Evolutionary conservation across 2,329 filamentous ascomycete species (phyloP).

Genomic region (Didymellaceae sp.): DNA sequence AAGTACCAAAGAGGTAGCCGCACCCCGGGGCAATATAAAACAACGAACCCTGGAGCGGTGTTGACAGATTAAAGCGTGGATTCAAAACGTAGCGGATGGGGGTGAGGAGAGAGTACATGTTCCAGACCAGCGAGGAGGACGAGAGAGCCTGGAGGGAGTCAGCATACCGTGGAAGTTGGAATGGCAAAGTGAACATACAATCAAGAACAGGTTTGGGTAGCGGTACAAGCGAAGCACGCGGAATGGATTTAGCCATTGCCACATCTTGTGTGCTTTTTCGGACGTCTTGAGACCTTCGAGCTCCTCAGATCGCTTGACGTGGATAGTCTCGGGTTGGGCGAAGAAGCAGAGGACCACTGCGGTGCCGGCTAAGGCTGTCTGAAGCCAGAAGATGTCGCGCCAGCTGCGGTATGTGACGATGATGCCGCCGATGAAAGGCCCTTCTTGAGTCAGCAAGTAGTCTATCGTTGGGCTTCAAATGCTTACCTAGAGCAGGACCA

Average conservation of each 20-base stretch:
- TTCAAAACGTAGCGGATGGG: slow-evolving; percentile 77
- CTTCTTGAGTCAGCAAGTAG: slow-evolving; percentile 59
- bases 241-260: slow-evolving; percentile 70
- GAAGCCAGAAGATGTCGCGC: slow-evolving; percentile 80
- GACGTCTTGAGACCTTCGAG: slow-evolving; percentile 61
- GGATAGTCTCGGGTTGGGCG: slow-evolving; percentile 75
- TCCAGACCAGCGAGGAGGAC: slow-evolving; percentile 72
- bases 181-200: slow-evolving; percentile 30
- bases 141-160: slow-evolving; percentile 55
- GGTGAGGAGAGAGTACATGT: slow-evolving; percentile 74
- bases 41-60: slow-evolving; percentile 70
- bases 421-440: slow-evolving; percentile 74
- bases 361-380: slow-evolving; percentile 69
- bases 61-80: slow-evolving; percentile 72
- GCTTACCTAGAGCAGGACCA: slow-evolving; percentile 60
- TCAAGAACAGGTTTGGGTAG: slow-evolving; percentile 70
- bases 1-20: slow-evolving; percentile 72
- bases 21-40: slow-evolving; percentile 77
- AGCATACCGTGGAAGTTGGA: neutral
- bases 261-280: slow-evolving; percentile 62
- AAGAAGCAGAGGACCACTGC: slow-evolving; percentile 67
- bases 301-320: slow-evolving; percentile 67
- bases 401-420: slow-evolving; percentile 77
- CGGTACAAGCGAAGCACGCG: slow-evolving; percentile 68
- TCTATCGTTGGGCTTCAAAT: too few relatives aligned